Evolutionary conservation across 2,329 filamentous ascomycete genomes (phyloP).

Genomic region (Coleophoma cylindrospora): DNA sequence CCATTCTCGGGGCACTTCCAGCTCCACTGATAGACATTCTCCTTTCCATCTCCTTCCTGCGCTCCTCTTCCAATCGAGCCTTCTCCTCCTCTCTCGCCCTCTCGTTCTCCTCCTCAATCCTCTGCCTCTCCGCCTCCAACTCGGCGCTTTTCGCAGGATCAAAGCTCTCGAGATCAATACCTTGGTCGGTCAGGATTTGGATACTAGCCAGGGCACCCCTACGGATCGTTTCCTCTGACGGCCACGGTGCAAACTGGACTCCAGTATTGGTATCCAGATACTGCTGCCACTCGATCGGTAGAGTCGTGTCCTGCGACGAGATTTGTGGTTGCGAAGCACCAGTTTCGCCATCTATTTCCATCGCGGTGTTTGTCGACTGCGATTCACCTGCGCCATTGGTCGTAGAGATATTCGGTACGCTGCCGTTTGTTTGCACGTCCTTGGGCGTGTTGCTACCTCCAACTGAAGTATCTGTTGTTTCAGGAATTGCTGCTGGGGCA

Average conservation of each 20-base stretch:
- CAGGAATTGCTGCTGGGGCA: slow-evolving; percentile 6
- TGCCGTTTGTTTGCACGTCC: slow-evolving; percentile 22
- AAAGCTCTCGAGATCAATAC: slow-evolving; percentile 55
- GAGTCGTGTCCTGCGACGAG: slow-evolving; percentile 17
- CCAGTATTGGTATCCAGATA: slow-evolving; percentile 49
- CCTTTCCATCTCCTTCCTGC: slow-evolving; percentile 16
- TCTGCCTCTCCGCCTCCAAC: slow-evolving; percentile 26
- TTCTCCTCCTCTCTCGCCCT: slow-evolving; percentile 18
- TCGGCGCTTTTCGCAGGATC: slow-evolving; percentile 42
- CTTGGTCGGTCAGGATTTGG: slow-evolving; percentile 56
- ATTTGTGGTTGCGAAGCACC: slow-evolving; percentile 15
- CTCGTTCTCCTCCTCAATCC: slow-evolving; percentile 25
- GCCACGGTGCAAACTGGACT: slow-evolving; percentile 71
- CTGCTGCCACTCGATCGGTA: slow-evolving; percentile 29
- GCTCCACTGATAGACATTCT: slow-evolving; percentile 16
- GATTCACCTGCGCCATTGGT: slow-evolving; percentile 15
- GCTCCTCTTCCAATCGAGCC: slow-evolving; percentile 26
- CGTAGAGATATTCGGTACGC: slow-evolving; percentile 15
- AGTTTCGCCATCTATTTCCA: slow-evolving; percentile 15
- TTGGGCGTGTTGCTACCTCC: slow-evolving; percentile 12
- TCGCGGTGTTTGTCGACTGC: slow-evolving; percentile 8
- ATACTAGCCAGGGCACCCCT: slow-evolving; percentile 61
- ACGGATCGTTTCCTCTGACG: slow-evolving; percentile 63
- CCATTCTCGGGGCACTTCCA: slow-evolving; percentile 11
- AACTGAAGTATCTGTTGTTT: not conserved